Percentiles rank a stretch among this genome's conserved stretches.
Conservation (phyloP, 176 grass and related monocot species). For the Sorghum bicolor region DNA sequence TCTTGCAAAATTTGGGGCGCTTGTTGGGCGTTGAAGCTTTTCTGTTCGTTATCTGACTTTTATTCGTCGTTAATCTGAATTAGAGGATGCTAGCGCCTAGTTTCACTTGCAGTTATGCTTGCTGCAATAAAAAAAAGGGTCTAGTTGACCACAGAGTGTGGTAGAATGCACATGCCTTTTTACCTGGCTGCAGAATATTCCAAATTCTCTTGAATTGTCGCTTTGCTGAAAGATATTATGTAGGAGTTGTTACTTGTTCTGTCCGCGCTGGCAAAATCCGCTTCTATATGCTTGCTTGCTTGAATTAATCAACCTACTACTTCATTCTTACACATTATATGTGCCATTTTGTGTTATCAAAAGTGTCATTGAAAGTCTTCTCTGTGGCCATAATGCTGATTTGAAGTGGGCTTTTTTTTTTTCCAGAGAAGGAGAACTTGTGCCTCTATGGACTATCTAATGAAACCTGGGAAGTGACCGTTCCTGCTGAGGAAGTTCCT, state of each 20-base stretch:
- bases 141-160: neutral
- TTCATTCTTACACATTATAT: neutral
- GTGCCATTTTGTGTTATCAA: neutral
- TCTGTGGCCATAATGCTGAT: neutral
- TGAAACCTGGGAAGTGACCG: conserved; percentile 62
- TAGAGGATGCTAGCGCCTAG: neutral
- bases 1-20: neutral
- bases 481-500: conserved; percentile 60
- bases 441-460: conserved; percentile 62
- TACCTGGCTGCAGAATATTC: neutral
- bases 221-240: neutral
- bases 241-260: neutral
- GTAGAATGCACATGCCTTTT: neutral
- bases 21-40: neutral
- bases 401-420: conserved; percentile 17
- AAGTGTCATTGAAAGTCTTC: neutral
- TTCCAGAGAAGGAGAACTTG: conserved; percentile 63
- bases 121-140: neutral
- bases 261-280: neutral
- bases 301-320: conserved; percentile 6
- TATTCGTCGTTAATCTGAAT: neutral
- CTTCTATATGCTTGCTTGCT: neutral
- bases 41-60: neutral
- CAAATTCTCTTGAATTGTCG: neutral
- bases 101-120: neutral